A percentile compares a stretch with the other conserved stretches of the same genome.
Conservation (phyloP, 768 basidiomycete species). For the Lentinus tigrinus region DNA sequence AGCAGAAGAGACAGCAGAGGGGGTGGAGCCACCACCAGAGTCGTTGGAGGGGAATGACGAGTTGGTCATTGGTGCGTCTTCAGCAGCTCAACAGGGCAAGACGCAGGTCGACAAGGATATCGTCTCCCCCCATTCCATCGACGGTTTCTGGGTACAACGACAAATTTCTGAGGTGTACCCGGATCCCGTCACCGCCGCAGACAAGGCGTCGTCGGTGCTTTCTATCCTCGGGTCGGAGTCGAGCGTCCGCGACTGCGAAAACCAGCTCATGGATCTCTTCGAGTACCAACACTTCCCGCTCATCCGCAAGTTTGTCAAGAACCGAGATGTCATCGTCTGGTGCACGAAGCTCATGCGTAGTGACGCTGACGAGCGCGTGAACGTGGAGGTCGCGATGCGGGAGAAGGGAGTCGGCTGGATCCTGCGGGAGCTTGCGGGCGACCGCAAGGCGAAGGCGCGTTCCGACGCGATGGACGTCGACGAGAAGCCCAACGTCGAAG, state of each 20-base stretch:
- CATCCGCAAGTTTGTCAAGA: slow-evolving; percentile 88
- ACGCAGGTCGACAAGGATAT: slow-evolving; percentile 69
- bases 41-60: slow-evolving; percentile 59
- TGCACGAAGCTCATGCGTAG: slow-evolving; percentile 94
- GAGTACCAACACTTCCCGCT: slow-evolving; percentile 91
- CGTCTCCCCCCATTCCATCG: slow-evolving; percentile 87
- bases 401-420: slow-evolving; percentile 98
- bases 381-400: slow-evolving; percentile 97
- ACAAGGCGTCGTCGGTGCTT: slow-evolving; percentile 85
- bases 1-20: slow-evolving; percentile 58
- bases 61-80: slow-evolving; percentile 71
- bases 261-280: slow-evolving; percentile 94
- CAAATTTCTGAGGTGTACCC: slow-evolving; percentile 89
- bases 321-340: slow-evolving; percentile 96
- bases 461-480: slow-evolving; percentile 82
- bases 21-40: slow-evolving; percentile 43
- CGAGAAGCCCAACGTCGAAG: slow-evolving; percentile 41
- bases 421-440: slow-evolving; percentile 81
- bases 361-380: slow-evolving; percentile 83
- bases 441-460: slow-evolving; percentile 58
- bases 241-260: slow-evolving; percentile 88
- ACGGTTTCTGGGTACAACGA: slow-evolving; percentile 98
- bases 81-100: slow-evolving; percentile 42
- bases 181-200: slow-evolving; percentile 91
- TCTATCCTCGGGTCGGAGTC: slow-evolving; percentile 85